A percentile compares a stretch with the other conserved stretches of the same genome.
These are phyloP conservation scores for Gonium pectorale DNA, from an alignment of 139 green algal species.

Conservation along the genomic window DNA sequence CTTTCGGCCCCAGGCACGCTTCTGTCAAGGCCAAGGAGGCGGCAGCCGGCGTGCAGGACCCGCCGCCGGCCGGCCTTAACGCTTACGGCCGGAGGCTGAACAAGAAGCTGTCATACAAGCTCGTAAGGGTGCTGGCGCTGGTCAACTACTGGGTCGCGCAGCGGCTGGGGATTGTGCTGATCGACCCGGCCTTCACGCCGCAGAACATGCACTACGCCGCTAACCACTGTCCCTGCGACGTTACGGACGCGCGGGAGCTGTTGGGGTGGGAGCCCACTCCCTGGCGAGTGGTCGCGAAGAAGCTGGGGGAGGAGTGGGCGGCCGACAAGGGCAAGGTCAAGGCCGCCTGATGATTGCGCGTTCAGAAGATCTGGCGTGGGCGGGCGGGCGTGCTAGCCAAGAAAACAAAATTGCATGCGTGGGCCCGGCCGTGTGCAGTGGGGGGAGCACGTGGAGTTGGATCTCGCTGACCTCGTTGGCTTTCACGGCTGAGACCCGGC, in stretches of 20 bases:
- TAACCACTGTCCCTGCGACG: slow-evolving; percentile 24
- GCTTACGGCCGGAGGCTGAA: background rate
- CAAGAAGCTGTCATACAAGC: background rate
- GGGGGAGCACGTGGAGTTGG: no score
- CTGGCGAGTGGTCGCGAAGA: slow-evolving; percentile 27
- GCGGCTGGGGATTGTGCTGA: background rate
- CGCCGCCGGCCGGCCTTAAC: background rate
- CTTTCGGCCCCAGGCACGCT: background rate
- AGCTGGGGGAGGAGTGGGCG: background rate
- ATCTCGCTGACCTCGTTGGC: no score
- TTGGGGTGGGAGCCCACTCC: slow-evolving; percentile 46
- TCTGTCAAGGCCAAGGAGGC: background rate
- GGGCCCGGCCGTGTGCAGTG: no score
- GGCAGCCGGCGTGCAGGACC: background rate
- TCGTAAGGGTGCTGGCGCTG: background rate
- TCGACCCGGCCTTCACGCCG: background rate
- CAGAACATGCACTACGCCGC: background rate
- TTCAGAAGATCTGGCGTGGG: no score
- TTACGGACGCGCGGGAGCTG: slow-evolving; percentile 6
- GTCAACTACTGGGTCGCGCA: slow-evolving; percentile 19
- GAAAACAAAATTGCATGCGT: no score
- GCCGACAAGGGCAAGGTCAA: background rate
- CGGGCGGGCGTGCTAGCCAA: no score
- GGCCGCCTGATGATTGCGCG: background rate
- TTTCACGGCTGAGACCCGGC: no score